These are phyloP conservation scores for Fagus crenata DNA, from an alignment of 306 rosid genomes.

Conservation along the genomic window DNA sequence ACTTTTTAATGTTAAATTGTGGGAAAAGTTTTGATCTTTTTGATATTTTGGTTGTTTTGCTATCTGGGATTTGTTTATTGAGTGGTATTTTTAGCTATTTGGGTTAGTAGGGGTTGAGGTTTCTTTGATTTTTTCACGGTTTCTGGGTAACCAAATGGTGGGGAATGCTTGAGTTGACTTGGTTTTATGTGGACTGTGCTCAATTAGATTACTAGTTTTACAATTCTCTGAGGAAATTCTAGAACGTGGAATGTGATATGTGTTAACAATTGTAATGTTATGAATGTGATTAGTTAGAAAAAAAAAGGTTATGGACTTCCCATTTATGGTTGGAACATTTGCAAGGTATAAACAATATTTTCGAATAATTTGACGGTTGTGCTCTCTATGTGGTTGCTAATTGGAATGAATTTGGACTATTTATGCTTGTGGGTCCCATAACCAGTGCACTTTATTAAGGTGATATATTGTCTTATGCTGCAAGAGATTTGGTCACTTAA, in stretches of 20 bases:
- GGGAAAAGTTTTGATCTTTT: constrained; percentile 25
- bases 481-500: neutral
- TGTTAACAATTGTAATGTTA: neutral
- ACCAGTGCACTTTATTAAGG: neutral
- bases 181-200: too few species aligned
- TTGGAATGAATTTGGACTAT: neutral
- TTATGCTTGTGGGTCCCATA: neutral
- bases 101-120: neutral
- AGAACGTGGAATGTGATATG: neutral
- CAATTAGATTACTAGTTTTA: neutral
- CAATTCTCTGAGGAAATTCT: neutral
- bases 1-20: neutral
- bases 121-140: neutral
- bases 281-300: neutral
- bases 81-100: neutral
- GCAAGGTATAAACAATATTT: too few species aligned
- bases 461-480: neutral
- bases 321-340: neutral
- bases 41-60: constrained; percentile 13
- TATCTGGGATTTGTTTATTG: neutral
- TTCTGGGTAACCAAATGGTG: neutral
- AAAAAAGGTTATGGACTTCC: neutral
- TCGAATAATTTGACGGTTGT: too few species aligned
- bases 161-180: neutral
- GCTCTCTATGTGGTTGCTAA: too few species aligned